Conservation (phyloP, 495 filamentous ascomycete species). For the Lophiostoma macrostomum region DNA sequence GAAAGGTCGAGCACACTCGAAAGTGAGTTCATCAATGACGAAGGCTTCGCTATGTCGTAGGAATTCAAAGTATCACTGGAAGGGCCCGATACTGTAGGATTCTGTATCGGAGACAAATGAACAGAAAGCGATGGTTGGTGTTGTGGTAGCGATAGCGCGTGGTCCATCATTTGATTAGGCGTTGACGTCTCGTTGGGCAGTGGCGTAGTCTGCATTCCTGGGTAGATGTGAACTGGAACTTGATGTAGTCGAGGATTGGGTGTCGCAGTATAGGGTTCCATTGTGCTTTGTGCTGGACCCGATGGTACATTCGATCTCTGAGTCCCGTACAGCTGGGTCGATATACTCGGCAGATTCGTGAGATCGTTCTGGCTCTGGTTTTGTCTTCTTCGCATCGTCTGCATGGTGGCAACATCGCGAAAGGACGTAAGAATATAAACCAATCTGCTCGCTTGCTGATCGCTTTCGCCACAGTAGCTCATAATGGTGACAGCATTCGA, state of each 20-base stretch:
- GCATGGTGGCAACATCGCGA: constrained; percentile 49
- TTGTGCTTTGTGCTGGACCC: background rate
- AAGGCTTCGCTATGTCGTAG: constrained; percentile 11
- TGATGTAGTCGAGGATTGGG: constrained; percentile 20
- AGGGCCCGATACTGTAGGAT: background rate
- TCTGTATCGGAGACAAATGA: constrained; percentile 18
- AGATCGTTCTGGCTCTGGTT: constrained; percentile 5
- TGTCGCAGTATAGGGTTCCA: background rate
- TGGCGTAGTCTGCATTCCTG: constrained; percentile 20
- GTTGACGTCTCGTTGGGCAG: background rate
- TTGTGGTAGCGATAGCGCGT: background rate
- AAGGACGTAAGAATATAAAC: constrained; percentile 64
- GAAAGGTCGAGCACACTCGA: constrained; percentile 51
- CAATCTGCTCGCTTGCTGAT: constrained; percentile 63
- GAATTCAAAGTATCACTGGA: background rate
- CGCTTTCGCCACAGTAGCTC: constrained; percentile 57
- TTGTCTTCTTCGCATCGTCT: constrained; percentile 43
- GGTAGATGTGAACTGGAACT: constrained; percentile 27
- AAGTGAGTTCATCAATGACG: too few species aligned
- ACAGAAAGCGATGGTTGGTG: constrained; percentile 10
- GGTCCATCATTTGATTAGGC: background rate
- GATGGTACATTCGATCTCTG: background rate
- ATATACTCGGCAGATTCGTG: constrained; percentile 18
- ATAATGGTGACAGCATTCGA: constrained; percentile 60
- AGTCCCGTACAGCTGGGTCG: constrained; percentile 18